Evolutionary conservation across 2,329 filamentous ascomycete genomes (phyloP), one percentile per base, ranked within the genome.

Genomic region (Nemania sp.): DNA sequence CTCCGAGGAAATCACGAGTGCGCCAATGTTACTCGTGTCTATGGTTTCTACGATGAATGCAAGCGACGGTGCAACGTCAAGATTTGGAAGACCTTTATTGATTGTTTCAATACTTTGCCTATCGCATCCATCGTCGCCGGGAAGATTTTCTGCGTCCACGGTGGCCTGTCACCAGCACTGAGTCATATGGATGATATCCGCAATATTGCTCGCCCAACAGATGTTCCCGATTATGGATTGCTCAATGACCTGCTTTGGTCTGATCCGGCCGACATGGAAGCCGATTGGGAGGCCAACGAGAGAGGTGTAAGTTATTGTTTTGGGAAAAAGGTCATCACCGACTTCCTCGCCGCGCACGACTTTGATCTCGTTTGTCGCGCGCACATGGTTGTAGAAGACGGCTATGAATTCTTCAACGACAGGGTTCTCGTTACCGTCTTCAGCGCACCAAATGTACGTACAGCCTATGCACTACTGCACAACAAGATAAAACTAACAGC

Each of bases 41-140:
- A 99, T 78, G 95, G 95, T 62, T 99, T 99, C 83, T 99, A 99
- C 83, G 95, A 99, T 75, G 94, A 99, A 80, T 99, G 94, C 88
- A 99, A 99, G 84, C 90, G 95, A 75, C 87, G 94, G 71, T 98
- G 96, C 83, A 99, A 98, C 80, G 97, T 98, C 83, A 98, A 98
- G 86, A 85, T 98, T 64, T 98, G 94, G 94, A 99, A 99, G 86
- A 98, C 94, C 1, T 98, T 99, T 77, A 97, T 93, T 66, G 94
- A 99, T 78, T 97, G 93, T 85, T 99, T 99, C 87, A 99, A 99
- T 84, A 97, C 92, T 80, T 81, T 98, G 74, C 94, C 94, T 49
- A 98, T 99, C 77, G 95, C 94, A 60, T 94, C 95, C 69, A 99
- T 99, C 79, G 97, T 99, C 72, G 94, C 97, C 74, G 95, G 97